These are phyloP conservation scores for Tuber calosporum DNA, from an alignment of 495 filamentous ascomycete species.

Conservation along the genomic window DNA sequence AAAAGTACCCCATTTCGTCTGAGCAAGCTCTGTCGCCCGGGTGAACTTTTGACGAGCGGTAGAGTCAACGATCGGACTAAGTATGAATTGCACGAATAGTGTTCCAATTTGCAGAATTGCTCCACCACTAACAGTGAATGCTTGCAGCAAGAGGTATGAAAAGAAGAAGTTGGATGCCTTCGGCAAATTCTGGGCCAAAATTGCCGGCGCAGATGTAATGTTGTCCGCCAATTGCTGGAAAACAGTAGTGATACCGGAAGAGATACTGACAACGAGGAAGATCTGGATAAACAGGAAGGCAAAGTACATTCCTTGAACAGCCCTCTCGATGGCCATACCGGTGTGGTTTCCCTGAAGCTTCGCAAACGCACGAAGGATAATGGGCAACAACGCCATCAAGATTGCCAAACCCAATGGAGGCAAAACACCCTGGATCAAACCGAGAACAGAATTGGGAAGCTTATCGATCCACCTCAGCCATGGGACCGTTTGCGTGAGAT, in stretches of 20 bases:
- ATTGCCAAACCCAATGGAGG: slow-evolving; percentile 72
- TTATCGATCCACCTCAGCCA: slow-evolving; percentile 68
- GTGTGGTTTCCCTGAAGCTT: slow-evolving; percentile 73
- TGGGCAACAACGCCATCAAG: slow-evolving; percentile 71
- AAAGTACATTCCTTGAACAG: slow-evolving; percentile 89
- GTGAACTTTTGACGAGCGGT: slow-evolving; percentile 86
- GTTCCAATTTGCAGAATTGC: slow-evolving; percentile 77
- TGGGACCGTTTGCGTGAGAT: slow-evolving; percentile 55
- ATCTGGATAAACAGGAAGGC: slow-evolving; percentile 90
- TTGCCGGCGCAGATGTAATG: slow-evolving; percentile 52
- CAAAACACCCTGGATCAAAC: slow-evolving; percentile 76
- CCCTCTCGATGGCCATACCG: slow-evolving; percentile 68
- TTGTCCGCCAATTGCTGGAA: slow-evolving; percentile 58
- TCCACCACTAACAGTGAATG: slow-evolving; percentile 80
- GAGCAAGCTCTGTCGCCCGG: slow-evolving; percentile 69
- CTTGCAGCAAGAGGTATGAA: slow-evolving; percentile 94
- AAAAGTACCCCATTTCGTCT: slow-evolving; percentile 83
- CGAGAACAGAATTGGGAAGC: slow-evolving; percentile 55
- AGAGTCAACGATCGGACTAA: slow-evolving; percentile 69
- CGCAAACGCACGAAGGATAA: slow-evolving; percentile 67
- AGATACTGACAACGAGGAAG: slow-evolving; percentile 85
- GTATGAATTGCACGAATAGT: slow-evolving; percentile 70
- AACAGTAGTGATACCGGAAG: slow-evolving; percentile 66
- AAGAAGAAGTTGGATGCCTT: slow-evolving; percentile 95
- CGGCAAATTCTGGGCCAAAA: slow-evolving; percentile 77